Base-by-base conservation (phyloP, 192 early-diverging fungal species). In the Umbelopsis ramanniana region DNA sequence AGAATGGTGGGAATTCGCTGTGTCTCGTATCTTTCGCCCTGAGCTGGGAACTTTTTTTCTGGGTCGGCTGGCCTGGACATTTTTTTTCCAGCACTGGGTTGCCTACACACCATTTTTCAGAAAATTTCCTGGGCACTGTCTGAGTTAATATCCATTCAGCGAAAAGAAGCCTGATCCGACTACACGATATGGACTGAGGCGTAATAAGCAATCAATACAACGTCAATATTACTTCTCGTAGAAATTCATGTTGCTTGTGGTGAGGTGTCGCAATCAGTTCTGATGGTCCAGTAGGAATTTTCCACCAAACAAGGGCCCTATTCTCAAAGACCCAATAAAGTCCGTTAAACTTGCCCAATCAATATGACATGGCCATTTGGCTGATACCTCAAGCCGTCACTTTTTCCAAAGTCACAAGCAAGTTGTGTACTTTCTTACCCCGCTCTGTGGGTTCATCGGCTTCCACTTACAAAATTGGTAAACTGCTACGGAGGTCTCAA, bases 271-370 rank as follows among this genome's bases (percentile, higher is more conserved):
- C 6, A 43, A 43, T 7, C 40, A 43, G 11, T 43, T 43, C 40
- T 43, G 11, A 7, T 43, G 40, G 40, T 43, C 40, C 40, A 43
- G 40, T 7, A 11, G 6, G 6, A 11, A 11, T 43, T 43, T 43
- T 43, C 40, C 40, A 11, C 0, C 40, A 43, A 43, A 43, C 40
- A 43, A 43, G 40, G 40, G 40, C 40, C 40, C 40, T 43, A 43
- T 43, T 43, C 40, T 43, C 40, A 43, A 43, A 50, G 17, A 37
- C 11, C 24, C 23, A 63, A 29, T n/a, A 63, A 63, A 29, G 12
- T 37, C 57, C 26, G 57, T 63, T 63, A 63, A 63, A 63, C 57
- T 63, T 63, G 57, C 24, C 57, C 57, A 63, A 63, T 63, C 57
- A 63, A 15, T 17, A 3, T 35, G 2, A 29, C 4, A 29, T 29